Evolutionary conservation across 164 flowering plant genomes (phyloP), one percentile per base, ranked within the genome.

Genomic region (Santalum album): DNA sequence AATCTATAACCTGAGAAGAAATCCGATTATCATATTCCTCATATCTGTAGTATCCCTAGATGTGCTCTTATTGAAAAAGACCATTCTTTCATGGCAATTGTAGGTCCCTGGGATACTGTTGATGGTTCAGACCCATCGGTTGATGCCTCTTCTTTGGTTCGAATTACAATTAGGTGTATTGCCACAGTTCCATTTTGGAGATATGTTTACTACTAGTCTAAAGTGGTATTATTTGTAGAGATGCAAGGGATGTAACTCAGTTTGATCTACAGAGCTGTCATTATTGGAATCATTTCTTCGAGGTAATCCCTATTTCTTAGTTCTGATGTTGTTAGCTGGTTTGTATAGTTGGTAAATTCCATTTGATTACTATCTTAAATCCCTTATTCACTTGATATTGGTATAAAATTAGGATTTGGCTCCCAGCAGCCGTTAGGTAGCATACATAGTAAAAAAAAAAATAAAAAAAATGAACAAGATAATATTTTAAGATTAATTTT

Each of bases 211-310:
- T n/a, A 36, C 44, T 52, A 12, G 19, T 26, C 40, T 57, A 29
- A 61, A 20, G 34, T 3, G 16, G 21, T 23, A 27, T 60, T 56
- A 26, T 44, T 39, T 56, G 51, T 57, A 92, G 96, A 69, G 62
- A 83, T 72, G 79, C 86, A 9, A 86, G 78, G 67, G 86, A 80
- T 52, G 54, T 78, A 5, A 66, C 77, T 38, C 83, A 77, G 56
- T 81, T 92, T 61, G 91, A 92, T 72, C 54, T 92, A 63, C 78
- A 69, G 44, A 78, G 65, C 25, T 88, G 95, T 64, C 73, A 50
- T 58, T 72, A 76, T 25, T 92, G 98, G 98, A 92, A 86, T 71
- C 94, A 86, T 44, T 92, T 92, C 64, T 81, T 88, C 52, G 98
- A 92, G 96, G 98, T 86, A 65, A 0, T 50, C 16, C 20, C 7